Percentiles rank a stretch among this genome's conserved stretches.
These are phyloP conservation scores for Thraustotheca clavata DNA, from an alignment of 352 stramenopile species.

Conservation along the genomic window DNA sequence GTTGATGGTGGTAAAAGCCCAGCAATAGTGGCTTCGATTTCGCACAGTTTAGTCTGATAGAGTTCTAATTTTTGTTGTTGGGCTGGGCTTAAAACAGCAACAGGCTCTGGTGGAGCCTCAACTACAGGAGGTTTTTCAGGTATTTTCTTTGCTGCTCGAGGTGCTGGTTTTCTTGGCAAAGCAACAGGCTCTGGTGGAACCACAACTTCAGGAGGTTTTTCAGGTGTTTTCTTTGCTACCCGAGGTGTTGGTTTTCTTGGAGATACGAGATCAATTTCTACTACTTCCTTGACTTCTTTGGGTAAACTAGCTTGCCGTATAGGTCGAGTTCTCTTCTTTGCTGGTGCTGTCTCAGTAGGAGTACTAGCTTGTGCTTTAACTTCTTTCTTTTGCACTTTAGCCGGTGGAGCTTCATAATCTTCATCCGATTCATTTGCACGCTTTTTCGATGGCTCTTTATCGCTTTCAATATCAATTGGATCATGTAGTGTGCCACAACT, in stretches of 20 bases:
- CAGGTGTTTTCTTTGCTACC: conserved; percentile 24
- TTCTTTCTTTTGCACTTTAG: conserved; percentile 11
- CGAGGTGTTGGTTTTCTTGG: no score
- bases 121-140: not conserved
- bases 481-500: no score
- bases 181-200: conserved; percentile 19
- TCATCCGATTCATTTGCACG: not conserved
- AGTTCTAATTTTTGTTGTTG: conserved; percentile 54
- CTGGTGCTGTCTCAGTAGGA: not conserved
- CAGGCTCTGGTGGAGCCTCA: not conserved
- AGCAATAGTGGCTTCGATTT: conserved; percentile 36
- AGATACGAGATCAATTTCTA: no score
- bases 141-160: not conserved
- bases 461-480: no score
- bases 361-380: conserved; percentile 2
- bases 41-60: conserved; percentile 69
- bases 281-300: conserved; percentile 19
- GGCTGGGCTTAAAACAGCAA: conserved; percentile 40
- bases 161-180: not conserved
- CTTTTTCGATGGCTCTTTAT: not conserved
- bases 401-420: not conserved
- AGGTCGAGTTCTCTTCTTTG: not conserved
- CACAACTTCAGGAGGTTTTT: conserved; percentile 21
- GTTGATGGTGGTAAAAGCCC: conserved; percentile 22
- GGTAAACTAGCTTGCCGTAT: conserved; percentile 12